These are phyloP conservation scores for Neostapfia colusana DNA, from an alignment of 176 grass and related monocot species.

Conservation along the genomic window DNA sequence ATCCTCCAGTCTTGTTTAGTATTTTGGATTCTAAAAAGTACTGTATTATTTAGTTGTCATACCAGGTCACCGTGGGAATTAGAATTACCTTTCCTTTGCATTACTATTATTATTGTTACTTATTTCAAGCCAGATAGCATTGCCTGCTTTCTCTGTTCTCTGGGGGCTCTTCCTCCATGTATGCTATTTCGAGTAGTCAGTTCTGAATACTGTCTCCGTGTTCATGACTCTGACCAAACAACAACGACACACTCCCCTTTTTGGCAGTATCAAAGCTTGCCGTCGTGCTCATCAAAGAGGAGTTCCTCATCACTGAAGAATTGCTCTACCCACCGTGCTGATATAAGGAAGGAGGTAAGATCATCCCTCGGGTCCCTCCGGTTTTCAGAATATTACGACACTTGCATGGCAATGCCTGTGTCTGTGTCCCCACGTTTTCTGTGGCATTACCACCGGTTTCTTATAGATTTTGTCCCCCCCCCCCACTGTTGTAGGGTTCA, in stretches of 20 bases:
- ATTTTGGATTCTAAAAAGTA: background rate
- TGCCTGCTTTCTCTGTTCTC: no score
- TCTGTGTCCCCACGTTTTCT: background rate
- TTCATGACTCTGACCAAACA: no score
- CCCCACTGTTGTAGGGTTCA: constrained; percentile 50
- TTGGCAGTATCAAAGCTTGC: constrained; percentile 45
- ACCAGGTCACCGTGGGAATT: background rate
- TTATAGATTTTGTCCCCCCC: constrained; percentile 25
- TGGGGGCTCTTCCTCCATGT: no score
- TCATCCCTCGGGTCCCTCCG: constrained; percentile 20
- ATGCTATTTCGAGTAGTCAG: no score
- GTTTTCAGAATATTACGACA: constrained; percentile 21
- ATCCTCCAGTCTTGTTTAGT: background rate
- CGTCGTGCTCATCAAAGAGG: constrained; percentile 46
- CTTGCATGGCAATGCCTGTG: background rate
- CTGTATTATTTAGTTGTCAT: background rate
- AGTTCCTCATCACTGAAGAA: constrained; percentile 37
- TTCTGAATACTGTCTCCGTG: no score
- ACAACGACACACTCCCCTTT: no score
- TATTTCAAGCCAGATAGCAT: no score
- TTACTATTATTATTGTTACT: no score
- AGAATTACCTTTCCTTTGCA: background rate
- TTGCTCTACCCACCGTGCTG: constrained; percentile 43
- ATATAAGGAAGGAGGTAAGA: constrained; percentile 51
- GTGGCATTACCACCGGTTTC: background rate